These are phyloP conservation scores for Kwoniella dejecticola DNA, from an alignment of 768 basidiomycete species.

Conservation along the genomic window DNA sequence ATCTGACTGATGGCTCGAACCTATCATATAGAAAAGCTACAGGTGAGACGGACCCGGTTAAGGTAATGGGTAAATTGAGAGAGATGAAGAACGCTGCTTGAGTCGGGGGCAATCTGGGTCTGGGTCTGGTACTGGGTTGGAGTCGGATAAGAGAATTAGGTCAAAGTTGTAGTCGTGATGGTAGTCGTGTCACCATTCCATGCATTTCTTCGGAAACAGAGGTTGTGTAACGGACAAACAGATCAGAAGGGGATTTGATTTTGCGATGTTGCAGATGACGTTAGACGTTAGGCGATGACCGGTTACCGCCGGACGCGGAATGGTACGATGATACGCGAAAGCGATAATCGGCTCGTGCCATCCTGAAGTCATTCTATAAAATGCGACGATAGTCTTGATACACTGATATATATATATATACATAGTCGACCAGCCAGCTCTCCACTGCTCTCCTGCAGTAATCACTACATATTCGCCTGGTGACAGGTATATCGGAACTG, in stretches of 20 bases:
- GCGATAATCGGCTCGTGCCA: neutral
- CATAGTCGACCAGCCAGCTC: no score
- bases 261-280: no score
- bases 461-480: no score
- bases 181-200: no score
- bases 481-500: no score
- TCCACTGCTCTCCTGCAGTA: no score
- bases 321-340: neutral
- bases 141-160: neutral
- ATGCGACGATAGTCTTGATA: no score
- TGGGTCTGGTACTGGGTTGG: neutral
- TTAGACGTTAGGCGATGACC: neutral
- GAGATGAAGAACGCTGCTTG: constrained; percentile 70
- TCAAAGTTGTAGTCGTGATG: neutral
- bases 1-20: no score
- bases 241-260: no score
- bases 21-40: constrained; percentile 62
- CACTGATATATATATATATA: no score
- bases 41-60: constrained; percentile 60
- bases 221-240: no score
- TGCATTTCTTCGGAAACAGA: no score
- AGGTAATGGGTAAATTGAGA: constrained; percentile 73
- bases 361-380: neutral
- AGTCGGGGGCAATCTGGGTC: constrained; percentile 1
- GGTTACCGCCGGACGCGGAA: neutral